Evolutionary conservation across 2,329 filamentous ascomycete genomes (phyloP).

Genomic region (Aspergillus jensenii): DNA sequence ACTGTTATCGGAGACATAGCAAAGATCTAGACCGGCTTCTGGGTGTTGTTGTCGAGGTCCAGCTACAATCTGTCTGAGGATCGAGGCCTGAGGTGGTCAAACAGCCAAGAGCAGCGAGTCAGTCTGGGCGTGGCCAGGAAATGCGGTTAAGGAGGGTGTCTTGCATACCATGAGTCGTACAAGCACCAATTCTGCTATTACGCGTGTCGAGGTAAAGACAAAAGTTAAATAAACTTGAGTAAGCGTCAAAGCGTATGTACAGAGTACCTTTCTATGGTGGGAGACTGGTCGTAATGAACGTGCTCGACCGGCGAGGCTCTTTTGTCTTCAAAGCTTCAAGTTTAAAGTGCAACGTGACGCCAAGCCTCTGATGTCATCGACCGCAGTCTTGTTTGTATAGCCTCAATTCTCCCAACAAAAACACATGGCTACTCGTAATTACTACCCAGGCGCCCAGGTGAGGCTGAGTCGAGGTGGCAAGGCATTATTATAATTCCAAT

Average conservation of each 20-base stretch:
- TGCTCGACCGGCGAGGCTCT: background rate
- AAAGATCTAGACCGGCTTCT: conserved; percentile 87
- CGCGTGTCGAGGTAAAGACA: background rate
- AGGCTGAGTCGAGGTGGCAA: too few species aligned
- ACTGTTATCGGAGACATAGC: conserved; percentile 85
- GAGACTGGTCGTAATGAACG: background rate
- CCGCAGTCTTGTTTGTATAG: background rate
- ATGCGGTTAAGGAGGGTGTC: background rate
- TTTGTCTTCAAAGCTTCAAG: background rate
- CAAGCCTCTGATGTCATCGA: conserved; percentile 3
- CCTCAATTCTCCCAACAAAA: background rate
- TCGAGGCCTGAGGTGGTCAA: conserved; percentile 55
- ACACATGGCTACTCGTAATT: too few species aligned
- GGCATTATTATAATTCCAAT: background rate
- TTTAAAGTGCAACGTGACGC: background rate
- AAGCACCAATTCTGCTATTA: background rate
- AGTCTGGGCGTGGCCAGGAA: conserved; percentile 16
- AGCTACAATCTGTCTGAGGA: conserved; percentile 89
- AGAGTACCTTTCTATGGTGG: background rate
- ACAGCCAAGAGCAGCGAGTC: conserved; percentile 16
- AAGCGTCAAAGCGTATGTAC: background rate
- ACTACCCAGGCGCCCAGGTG: too few species aligned
- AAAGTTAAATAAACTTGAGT: background rate
- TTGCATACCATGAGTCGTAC: conserved; percentile 14
- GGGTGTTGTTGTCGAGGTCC: conserved; percentile 79